Evolutionary conservation across 2,329 filamentous ascomycete species (phyloP).

Genomic region (Pestalotiopsis sp.): DNA sequence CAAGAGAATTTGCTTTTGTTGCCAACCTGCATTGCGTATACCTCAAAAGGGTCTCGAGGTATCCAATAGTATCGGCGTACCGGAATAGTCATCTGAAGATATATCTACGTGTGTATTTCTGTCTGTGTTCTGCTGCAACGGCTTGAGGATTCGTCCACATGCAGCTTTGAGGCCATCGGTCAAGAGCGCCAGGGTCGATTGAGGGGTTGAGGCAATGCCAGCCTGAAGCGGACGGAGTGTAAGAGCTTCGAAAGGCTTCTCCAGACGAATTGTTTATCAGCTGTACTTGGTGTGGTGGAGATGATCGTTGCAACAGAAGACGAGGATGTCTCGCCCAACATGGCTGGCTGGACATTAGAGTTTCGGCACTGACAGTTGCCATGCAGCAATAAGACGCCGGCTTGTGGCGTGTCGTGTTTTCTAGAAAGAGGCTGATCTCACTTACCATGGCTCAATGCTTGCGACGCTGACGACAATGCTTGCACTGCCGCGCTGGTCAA

Average conservation of each 20-base stretch:
- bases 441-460: neutral
- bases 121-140: neutral
- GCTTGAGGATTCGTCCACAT: neutral
- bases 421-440: neutral
- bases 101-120: neutral
- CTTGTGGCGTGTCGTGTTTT: neutral
- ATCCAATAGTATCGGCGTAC: neutral
- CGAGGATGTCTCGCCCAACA: neutral
- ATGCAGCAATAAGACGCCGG: neutral
- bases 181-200: neutral
- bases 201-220: neutral
- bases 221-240: neutral
- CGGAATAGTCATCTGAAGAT: neutral
- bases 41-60: neutral
- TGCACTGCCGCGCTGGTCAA: neutral
- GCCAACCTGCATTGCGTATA: neutral
- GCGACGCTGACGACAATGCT: neutral
- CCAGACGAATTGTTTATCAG: neutral
- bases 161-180: neutral
- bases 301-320: neutral
- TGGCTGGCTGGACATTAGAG: neutral
- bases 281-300: neutral
- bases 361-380: slow-evolving; percentile 1
- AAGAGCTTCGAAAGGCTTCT: neutral
- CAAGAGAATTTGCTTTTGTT: neutral